Evolutionary conservation across 1,284 basidiomycete genomes (phyloP).

Genomic region (Ceratobasidium sp.): DNA sequence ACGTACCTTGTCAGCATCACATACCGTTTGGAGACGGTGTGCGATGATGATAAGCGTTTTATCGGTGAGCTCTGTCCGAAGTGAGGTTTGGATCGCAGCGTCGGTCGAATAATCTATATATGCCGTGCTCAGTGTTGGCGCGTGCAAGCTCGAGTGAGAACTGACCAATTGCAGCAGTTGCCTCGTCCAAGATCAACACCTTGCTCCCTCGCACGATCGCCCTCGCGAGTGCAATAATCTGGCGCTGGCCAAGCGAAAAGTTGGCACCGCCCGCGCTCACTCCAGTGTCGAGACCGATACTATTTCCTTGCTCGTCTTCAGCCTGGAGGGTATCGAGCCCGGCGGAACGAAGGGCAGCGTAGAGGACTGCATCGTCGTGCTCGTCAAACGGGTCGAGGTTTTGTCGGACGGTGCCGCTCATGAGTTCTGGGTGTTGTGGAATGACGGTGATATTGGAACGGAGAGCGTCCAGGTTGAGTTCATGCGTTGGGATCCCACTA

Average conservation of each 20-base stretch:
- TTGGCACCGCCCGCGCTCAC: constrained; percentile 49
- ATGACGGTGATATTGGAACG: constrained; percentile 58
- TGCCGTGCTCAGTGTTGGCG: not conserved
- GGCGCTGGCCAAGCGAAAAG: constrained; percentile 45
- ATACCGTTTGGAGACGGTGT: constrained; percentile 56
- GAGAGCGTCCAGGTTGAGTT: constrained; percentile 70
- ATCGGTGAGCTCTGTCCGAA: constrained; percentile 51
- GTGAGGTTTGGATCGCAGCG: constrained; percentile 48
- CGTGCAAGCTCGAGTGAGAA: not conserved
- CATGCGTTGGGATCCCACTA: constrained; percentile 52
- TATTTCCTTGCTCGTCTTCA: not conserved
- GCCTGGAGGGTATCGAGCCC: constrained; percentile 5
- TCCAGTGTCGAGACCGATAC: constrained; percentile 53
- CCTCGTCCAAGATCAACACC: constrained; percentile 46
- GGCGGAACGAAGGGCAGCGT: constrained; percentile 38
- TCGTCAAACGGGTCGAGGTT: constrained; percentile 48
- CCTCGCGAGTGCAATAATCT: constrained; percentile 44
- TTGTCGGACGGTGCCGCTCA: constrained; percentile 45
- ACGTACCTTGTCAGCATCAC: constrained; percentile 54
- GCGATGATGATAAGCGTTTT: constrained; percentile 56
- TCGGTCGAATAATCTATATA: constrained; percentile 50
- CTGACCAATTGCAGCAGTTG: constrained; percentile 48
- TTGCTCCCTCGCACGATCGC: constrained; percentile 44
- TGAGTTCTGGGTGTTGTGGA: constrained; percentile 45
- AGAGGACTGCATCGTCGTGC: constrained; percentile 45